Percentiles rank a stretch among this genome's conserved stretches.
These are phyloP conservation scores for Lasiosphaeria hispida DNA, from an alignment of 495 filamentous ascomycete species.

Conservation along the genomic window DNA sequence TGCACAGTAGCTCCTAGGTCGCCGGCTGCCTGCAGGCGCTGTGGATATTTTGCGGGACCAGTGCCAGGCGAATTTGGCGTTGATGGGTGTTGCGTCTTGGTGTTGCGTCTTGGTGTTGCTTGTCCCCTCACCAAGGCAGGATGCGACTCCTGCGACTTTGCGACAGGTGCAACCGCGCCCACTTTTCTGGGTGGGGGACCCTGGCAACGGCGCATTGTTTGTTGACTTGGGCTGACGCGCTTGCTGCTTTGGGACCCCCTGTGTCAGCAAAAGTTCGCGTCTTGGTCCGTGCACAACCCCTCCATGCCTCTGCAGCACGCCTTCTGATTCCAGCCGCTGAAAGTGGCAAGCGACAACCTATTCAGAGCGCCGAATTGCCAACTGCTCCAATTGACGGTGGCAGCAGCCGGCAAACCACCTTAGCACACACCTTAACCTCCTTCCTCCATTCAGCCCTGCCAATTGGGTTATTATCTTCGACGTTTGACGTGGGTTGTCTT, in stretches of 20 bases:
- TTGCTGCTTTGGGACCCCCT: constrained; percentile 1
- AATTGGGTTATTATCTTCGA: constrained; percentile 8
- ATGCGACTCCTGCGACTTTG: constrained; percentile 11
- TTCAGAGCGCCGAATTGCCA: too few species aligned
- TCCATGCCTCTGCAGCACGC: constrained; percentile 12
- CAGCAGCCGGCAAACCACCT: constrained; percentile 6
- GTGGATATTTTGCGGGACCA: constrained; percentile 15
- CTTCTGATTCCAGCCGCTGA: background rate
- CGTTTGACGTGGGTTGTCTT: background rate
- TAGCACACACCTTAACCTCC: background rate
- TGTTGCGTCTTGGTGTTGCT: constrained; percentile 9
- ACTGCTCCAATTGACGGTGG: background rate
- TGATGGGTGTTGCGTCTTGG: constrained; percentile 9
- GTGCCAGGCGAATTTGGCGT: background rate
- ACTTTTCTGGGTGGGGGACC: constrained; percentile 23
- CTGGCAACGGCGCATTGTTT: constrained; percentile 47
- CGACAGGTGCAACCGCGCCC: background rate
- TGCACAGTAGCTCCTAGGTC: constrained; percentile 10
- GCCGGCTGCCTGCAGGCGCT: constrained; percentile 18
- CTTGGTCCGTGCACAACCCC: constrained; percentile 25
- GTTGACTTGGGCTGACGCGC: constrained; percentile 29
- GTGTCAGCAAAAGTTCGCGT: constrained; percentile 20
- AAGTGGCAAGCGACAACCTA: background rate
- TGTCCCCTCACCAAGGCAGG: constrained; percentile 2
- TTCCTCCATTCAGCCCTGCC: constrained; percentile 1